Base-by-base conservation (phyloP, 2,329 filamentous ascomycete genomes). In the Botryosphaeria dothidea region DNA sequence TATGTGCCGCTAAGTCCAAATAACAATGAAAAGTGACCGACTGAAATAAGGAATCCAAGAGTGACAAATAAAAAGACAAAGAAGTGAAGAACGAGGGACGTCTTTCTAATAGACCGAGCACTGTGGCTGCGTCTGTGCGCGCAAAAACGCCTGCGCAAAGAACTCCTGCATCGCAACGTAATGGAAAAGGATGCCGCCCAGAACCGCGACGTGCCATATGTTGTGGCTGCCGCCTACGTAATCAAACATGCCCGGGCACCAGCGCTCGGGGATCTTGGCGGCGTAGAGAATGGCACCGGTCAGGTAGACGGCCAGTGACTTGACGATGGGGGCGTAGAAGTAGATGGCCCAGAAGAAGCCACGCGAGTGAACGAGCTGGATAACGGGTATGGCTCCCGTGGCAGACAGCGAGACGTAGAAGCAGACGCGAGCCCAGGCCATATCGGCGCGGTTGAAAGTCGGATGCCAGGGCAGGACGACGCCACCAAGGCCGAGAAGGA, bases 221-320 rank as follows among this genome's bases (percentile, higher is more conserved):
- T 99, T 99, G 80, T 99, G 95, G 77, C 92, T 96, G 51, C 92
- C 93, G 43, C 95, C 95, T 45, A 96, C 85, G 75, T 98, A 98
- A 78, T 99, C 95, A 71, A 99, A 99, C 75, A 90, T 87, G 57
- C 95, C 95, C 0, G 95, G 95, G 71, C 85, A 90, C 91, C 93
- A 99, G 67, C 93, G 85, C 82, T 99, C 95, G 2, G 95, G 95
- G 0, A 97, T 85, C 78, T 97, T 94, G 76, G 90, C 92, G 9
- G 93, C 93, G 75, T 99, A 99, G 57, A 99, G 85, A 49, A 90
- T 81, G 3, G 95, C 95, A 31, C 95, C 95, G 6, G 86, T 77
- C 15, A 97, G 83, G 80, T 99, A 99, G 8, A 98, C 95, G 9
- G 88, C 74, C 36, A 98, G 83, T 46, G 91, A 95, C 82, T 97